Conservation (phyloP, 768 basidiomycete species). For the Kwoniella newhampshirensis region DNA sequence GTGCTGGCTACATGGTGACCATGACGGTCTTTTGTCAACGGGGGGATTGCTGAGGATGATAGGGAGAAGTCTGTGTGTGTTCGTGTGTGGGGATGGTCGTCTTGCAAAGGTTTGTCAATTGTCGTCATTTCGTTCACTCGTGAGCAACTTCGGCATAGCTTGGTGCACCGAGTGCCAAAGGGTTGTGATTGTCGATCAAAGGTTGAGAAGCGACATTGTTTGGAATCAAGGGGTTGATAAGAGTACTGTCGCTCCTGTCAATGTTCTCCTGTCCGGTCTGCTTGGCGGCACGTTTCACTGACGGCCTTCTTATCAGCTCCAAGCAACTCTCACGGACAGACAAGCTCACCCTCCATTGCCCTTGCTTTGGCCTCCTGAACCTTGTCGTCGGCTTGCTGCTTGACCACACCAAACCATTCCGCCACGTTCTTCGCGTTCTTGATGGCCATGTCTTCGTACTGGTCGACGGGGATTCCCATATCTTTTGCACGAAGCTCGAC, state of each 20-base stretch:
- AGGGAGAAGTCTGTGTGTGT: too few species aligned
- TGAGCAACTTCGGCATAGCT: slow-evolving; percentile 30
- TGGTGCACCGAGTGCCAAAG: slow-evolving; percentile 10
- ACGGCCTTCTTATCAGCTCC: neutral
- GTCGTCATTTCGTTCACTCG: too few species aligned
- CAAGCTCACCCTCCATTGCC: slow-evolving; percentile 10
- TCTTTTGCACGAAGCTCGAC: slow-evolving; percentile 32
- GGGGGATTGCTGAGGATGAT: too few species aligned
- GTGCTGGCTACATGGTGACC: neutral
- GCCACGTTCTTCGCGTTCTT: slow-evolving; percentile 3
- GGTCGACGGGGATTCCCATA: slow-evolving; percentile 33
- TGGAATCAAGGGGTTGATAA: too few species aligned
- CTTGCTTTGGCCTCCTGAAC: neutral
- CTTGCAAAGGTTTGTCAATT: too few species aligned
- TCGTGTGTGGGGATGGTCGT: too few species aligned
- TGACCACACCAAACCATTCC: slow-evolving; percentile 18
- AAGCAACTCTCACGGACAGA: neutral
- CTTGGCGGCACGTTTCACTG: too few species aligned
- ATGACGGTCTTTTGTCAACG: neutral
- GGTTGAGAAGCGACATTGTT: too few species aligned
- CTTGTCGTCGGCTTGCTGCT: slow-evolving; percentile 19
- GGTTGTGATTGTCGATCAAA: too few species aligned
- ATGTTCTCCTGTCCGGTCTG: too few species aligned
- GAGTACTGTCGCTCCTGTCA: too few species aligned
- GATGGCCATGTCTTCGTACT: slow-evolving; percentile 22